These are phyloP conservation scores for Tubosaeta sp. DNA, from an alignment of 768 basidiomycete species.

Conservation along the genomic window DNA sequence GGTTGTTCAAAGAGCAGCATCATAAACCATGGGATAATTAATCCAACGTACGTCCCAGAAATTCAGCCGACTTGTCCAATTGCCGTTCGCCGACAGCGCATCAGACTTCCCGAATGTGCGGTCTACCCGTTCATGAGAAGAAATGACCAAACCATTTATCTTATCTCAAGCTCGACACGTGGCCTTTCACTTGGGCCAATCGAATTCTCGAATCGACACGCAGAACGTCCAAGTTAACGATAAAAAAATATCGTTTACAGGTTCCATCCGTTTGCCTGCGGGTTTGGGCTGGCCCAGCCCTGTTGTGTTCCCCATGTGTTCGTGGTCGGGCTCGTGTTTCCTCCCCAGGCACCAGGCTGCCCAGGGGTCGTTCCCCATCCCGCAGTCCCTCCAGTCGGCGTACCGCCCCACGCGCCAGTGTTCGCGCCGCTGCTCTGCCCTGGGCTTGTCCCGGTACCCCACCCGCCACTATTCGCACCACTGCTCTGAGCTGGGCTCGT, in stretches of 20 bases:
- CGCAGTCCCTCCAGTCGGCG: slow-evolving; percentile 25
- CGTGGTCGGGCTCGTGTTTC: slow-evolving; percentile 29
- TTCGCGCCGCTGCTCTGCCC: slow-evolving; percentile 22
- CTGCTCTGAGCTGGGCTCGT: slow-evolving; percentile 25
- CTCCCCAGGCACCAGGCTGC: slow-evolving; percentile 38
- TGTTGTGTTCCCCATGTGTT: slow-evolving; percentile 27
- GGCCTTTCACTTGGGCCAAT: not conserved
- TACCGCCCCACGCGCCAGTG: slow-evolving; percentile 16
- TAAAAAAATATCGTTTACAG: slow-evolving; percentile 11
- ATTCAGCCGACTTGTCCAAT: not conserved
- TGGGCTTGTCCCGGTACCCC: slow-evolving; percentile 26
- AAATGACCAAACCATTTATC: not conserved
- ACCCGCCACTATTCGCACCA: slow-evolving; percentile 17
- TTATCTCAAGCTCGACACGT: not conserved
- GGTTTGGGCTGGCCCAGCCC: slow-evolving; percentile 51
- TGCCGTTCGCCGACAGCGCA: not conserved
- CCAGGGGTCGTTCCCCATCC: slow-evolving; percentile 32
- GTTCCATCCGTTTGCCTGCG: slow-evolving; percentile 55
- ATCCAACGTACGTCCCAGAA: not conserved
- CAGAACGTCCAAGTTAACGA: not conserved
- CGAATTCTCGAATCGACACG: not conserved
- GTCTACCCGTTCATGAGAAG: not conserved
- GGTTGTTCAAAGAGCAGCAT: too few relatives aligned
- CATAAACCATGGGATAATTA: too few relatives aligned
- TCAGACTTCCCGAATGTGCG: not conserved